Percentiles rank a stretch among this genome's conserved stretches.
phyloP scores from a whole-genome alignment of 2,329 filamentous ascomycete species.

The Fusarium sp. region DNA sequence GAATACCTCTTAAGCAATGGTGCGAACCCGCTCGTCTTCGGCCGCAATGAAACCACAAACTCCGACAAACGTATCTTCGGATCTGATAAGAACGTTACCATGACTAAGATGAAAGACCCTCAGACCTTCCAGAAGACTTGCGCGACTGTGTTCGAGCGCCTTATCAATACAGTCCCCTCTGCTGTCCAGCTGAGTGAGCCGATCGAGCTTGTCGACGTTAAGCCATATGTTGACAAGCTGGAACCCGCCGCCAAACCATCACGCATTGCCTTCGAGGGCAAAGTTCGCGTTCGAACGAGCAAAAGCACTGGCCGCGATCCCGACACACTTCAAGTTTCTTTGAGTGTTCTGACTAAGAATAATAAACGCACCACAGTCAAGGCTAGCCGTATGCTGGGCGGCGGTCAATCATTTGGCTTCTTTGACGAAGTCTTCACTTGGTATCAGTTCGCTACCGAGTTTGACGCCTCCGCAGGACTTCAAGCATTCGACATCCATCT shows the following conservation, averaged over 20 bases:
- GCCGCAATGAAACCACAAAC: conserved; percentile 54
- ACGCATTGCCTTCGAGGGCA: background rate
- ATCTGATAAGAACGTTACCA: conserved; percentile 61
- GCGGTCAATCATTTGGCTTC: conserved; percentile 15
- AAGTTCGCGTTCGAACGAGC: conserved; percentile 10
- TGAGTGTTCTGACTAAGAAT: background rate
- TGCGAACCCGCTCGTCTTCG: conserved; percentile 59
- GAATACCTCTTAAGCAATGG: conserved; percentile 60
- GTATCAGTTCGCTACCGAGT: conserved; percentile 7
- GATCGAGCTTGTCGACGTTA: conserved; percentile 15
- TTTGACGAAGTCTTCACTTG: conserved; percentile 16
- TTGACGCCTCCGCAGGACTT: background rate
- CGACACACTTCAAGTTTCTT: conserved; percentile 1
- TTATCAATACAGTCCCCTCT: conserved; percentile 9
- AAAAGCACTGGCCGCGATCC: conserved; percentile 4
- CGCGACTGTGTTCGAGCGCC: conserved; percentile 8
- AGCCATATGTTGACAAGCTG: conserved; percentile 15
- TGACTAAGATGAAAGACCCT: conserved; percentile 39
- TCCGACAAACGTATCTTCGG: conserved; percentile 62
- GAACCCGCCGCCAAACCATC: background rate
- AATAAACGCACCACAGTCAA: conserved; percentile 2
- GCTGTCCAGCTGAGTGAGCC: background rate
- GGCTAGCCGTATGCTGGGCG: conserved; percentile 8
- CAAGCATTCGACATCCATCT: conserved; percentile 5
- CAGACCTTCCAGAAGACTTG: conserved; percentile 10